These are phyloP conservation scores for Corylus avellana DNA, from an alignment of 306 rosid genomes.

Conservation along the genomic window DNA sequence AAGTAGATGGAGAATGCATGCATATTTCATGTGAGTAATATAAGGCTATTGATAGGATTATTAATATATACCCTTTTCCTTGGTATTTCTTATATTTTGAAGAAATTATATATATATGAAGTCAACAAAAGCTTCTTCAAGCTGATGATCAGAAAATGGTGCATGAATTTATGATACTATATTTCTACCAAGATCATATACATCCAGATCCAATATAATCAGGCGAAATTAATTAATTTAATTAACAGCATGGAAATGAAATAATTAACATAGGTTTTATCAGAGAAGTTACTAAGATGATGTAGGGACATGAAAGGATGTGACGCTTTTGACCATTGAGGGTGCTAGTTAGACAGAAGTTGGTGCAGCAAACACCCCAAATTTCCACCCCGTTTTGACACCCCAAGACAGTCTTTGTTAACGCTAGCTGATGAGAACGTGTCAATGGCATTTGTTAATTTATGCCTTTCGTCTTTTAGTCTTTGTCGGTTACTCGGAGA, in stretches of 20 bases:
- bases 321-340: constrained; percentile 38
- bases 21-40: neutral
- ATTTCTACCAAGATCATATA: too few species aligned
- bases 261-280: neutral
- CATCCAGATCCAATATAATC: neutral
- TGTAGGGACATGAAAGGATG: constrained; percentile 31
- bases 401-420: constrained; percentile 11
- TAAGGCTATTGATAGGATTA: too few species aligned
- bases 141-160: neutral
- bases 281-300: constrained; percentile 23
- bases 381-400: constrained; percentile 29
- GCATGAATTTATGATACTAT: too few species aligned
- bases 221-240: neutral
- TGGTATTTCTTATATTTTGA: too few species aligned
- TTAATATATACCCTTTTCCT: too few species aligned
- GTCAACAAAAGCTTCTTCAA: neutral
- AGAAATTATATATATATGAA: too few species aligned
- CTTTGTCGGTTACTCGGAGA: constrained; percentile 27
- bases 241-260: neutral
- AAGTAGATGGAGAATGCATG: neutral
- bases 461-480: constrained; percentile 36
- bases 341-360: constrained; percentile 53
- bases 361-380: constrained; percentile 61
- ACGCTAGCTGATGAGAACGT: constrained; percentile 12
- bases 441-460: constrained; percentile 42